phyloP scores from a whole-genome alignment of 306 rosid genomes.

The Trifolium pratense region DNA sequence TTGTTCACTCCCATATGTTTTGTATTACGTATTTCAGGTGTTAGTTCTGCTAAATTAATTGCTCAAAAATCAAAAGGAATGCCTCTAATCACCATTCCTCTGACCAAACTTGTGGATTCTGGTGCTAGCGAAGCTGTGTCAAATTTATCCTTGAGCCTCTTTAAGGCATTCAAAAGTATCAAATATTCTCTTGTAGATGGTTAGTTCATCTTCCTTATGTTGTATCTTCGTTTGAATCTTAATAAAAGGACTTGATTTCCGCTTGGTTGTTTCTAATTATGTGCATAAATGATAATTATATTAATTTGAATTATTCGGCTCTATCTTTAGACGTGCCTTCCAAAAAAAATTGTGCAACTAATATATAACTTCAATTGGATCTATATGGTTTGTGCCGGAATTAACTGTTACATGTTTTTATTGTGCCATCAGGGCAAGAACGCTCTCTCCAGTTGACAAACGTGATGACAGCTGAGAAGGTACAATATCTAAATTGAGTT shows the following conservation, averaged over 20 bases:
- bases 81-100: slow-evolving; percentile 78
- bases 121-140: slow-evolving; percentile 68
- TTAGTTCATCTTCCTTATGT: slow-evolving; percentile 33
- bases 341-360: slow-evolving; percentile 2
- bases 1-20: slow-evolving; percentile 19
- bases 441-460: slow-evolving; percentile 52
- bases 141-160: slow-evolving; percentile 64
- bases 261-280: slow-evolving; percentile 26
- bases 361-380: slow-evolving; percentile 25
- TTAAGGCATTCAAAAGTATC: slow-evolving; percentile 57
- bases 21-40: slow-evolving; percentile 48
- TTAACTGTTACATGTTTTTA: slow-evolving; percentile 47
- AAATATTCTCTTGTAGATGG: slow-evolving; percentile 57
- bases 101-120: slow-evolving; percentile 64
- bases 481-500: slow-evolving; percentile 36
- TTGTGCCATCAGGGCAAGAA: slow-evolving; percentile 59
- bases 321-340: neutral
- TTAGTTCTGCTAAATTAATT: slow-evolving; percentile 62
- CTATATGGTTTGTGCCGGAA: slow-evolving; percentile 33
- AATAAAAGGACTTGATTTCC: neutral
- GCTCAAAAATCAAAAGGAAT: slow-evolving; percentile 89
- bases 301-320: neutral
- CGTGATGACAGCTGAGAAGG: slow-evolving; percentile 64
- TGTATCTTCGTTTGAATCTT: slow-evolving; percentile 22
- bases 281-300: slow-evolving; percentile 7